Percentiles rank a stretch among this genome's conserved stretches.
phyloP scores from a whole-genome alignment of 257 asterid species.

The Solanum etuberosum region DNA sequence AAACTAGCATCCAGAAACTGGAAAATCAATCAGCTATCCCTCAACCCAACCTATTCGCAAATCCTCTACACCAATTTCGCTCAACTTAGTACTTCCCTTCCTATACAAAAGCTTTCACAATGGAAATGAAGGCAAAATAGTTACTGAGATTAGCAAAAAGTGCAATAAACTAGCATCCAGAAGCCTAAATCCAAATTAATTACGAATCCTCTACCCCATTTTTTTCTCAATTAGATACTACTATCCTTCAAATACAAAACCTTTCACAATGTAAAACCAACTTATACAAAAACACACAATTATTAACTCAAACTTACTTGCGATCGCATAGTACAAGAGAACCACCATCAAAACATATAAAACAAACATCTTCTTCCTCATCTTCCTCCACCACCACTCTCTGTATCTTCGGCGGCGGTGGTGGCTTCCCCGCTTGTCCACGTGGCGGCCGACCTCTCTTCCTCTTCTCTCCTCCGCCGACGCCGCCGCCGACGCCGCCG shows the following conservation, averaged over 20 bases:
- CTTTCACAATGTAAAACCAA: neutral
- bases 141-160: neutral
- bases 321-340: conserved; percentile 87
- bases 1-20: neutral
- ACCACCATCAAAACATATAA: conserved; percentile 95
- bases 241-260: neutral
- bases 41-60: neutral
- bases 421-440: conserved; percentile 42
- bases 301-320: conserved; percentile 42
- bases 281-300: neutral
- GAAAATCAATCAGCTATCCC: neutral
- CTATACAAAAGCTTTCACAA: neutral
- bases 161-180: neutral
- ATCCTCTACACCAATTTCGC: neutral
- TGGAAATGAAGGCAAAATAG: neutral
- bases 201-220: neutral
- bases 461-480: conserved; percentile 35
- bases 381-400: conserved; percentile 12
- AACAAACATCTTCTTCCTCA: conserved; percentile 94
- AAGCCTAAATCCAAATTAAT: neutral
- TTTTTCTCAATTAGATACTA: too few relatives aligned
- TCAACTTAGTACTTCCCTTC: neutral
- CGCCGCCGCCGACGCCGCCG: neutral
- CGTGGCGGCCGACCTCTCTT: conserved; percentile 69
- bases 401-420: conserved; percentile 22